phyloP scores from a whole-genome alignment of 2,329 filamentous ascomycete genomes.

The Cucurbitaria berberidis region DNA sequence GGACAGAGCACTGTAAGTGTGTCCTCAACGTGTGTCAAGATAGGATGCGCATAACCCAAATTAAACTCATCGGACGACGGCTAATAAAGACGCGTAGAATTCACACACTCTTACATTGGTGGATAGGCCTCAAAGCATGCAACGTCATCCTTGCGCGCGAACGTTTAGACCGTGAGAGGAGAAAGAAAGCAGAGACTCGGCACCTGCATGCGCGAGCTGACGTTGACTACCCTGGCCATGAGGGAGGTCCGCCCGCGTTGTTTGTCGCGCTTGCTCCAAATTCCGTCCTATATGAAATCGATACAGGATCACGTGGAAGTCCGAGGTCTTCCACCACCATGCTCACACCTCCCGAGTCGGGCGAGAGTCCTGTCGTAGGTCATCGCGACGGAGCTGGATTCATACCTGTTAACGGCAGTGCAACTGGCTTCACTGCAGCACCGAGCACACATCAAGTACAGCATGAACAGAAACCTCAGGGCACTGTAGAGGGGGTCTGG shows the following conservation, averaged over 20 bases:
- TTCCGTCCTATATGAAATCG: constrained; percentile 31
- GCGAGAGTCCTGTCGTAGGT: constrained; percentile 34
- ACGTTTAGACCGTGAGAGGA: constrained; percentile 42
- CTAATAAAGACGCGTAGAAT: constrained; percentile 31
- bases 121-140: constrained; percentile 46
- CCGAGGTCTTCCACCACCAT: constrained; percentile 36
- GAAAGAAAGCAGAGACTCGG: constrained; percentile 46
- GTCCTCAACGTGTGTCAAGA: neutral
- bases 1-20: constrained; percentile 38
- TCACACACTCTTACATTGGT: constrained; percentile 45
- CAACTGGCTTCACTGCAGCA: constrained; percentile 9
- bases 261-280: constrained; percentile 41
- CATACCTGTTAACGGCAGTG: constrained; percentile 16
- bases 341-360: constrained; percentile 39
- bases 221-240: constrained; percentile 29
- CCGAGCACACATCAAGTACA: constrained; percentile 13
- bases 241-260: constrained; percentile 30
- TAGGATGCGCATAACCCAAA: neutral
- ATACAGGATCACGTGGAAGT: constrained; percentile 33
- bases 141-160: constrained; percentile 47
- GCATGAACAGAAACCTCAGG: constrained; percentile 18
- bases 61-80: neutral
- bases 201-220: constrained; percentile 37
- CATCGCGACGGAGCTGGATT: constrained; percentile 23
- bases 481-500: constrained; percentile 34